A percentile compares a stretch with the other conserved stretches of the same genome.
Evolutionary conservation across 495 filamentous ascomycete genomes (phyloP).

Genomic region (Staphylotrichum tortipilum): DNA sequence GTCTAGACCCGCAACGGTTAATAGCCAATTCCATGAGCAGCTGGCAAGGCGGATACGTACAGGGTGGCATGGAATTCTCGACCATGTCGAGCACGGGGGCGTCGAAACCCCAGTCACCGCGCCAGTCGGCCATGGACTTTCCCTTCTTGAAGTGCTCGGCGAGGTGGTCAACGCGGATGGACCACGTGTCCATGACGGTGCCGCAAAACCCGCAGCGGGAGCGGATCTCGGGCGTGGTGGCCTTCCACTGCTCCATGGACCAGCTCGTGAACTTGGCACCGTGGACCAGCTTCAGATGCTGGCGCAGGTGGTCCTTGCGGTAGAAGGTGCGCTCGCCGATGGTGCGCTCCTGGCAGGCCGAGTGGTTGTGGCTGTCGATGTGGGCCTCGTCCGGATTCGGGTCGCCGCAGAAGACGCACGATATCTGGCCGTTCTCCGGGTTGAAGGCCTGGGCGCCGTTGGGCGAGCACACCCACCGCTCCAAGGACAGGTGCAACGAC

Average conservation of each 20-base stretch:
- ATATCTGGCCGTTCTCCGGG: conserved; percentile 38
- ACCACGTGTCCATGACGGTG: conserved; percentile 52
- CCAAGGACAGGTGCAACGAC: conserved; percentile 65
- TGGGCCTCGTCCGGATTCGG: conserved; percentile 52
- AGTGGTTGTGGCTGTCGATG: conserved; percentile 62
- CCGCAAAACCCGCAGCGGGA: conserved; percentile 69
- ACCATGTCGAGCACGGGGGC: conserved; percentile 47
- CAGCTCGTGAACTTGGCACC: conserved; percentile 50
- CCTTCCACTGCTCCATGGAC: conserved; percentile 63
- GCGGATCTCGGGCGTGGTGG: conserved; percentile 45
- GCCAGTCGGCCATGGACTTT: conserved; percentile 60
- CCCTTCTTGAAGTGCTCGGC: conserved; percentile 62
- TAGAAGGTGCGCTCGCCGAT: conserved; percentile 64
- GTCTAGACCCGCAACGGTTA: conserved; percentile 22
- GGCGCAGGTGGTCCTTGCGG: conserved; percentile 74
- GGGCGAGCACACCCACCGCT: conserved; percentile 73
- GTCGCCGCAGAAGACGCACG: conserved; percentile 61
- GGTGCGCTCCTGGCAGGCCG: conserved; percentile 57
- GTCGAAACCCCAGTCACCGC: conserved; percentile 66
- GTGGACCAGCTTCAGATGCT: conserved; percentile 75
- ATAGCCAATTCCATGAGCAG: background rate
- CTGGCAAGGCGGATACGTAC: conserved; percentile 26
- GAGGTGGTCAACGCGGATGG: conserved; percentile 53
- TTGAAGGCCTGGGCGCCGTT: conserved; percentile 48
- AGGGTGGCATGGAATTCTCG: conserved; percentile 60